Conservation (phyloP, 208 protist species). For the Leishmania gerbilli region DNA sequence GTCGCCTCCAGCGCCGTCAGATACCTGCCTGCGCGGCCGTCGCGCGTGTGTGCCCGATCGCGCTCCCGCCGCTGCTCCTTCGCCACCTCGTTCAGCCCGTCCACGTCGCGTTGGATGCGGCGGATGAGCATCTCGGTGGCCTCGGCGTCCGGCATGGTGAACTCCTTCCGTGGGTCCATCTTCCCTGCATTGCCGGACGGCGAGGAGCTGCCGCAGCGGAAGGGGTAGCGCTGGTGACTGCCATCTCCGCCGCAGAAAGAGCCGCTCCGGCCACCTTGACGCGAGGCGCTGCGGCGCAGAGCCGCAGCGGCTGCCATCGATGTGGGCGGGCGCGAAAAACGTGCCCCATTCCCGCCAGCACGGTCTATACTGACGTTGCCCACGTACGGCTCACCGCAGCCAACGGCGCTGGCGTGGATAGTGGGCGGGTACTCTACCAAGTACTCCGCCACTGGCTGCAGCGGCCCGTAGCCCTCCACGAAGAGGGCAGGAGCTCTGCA, state of each 20-base stretch:
- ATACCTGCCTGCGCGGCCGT: slow-evolving; percentile 21
- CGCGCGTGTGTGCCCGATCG: slow-evolving; percentile 19
- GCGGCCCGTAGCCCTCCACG: slow-evolving; percentile 68
- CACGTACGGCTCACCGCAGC: not conserved
- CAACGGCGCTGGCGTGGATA: slow-evolving; percentile 10
- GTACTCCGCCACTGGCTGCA: slow-evolving; percentile 31
- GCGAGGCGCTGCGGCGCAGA: slow-evolving; percentile 18
- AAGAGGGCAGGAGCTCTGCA: slow-evolving; percentile 33
- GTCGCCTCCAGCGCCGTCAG: slow-evolving; percentile 23
- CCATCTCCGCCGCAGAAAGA: not conserved
- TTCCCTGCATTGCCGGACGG: not conserved
- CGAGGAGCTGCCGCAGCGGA: not conserved
- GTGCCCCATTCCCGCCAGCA: not conserved
- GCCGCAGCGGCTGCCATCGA: slow-evolving; percentile 20
- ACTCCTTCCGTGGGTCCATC: slow-evolving; percentile 27
- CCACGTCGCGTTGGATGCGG: slow-evolving; percentile 78
- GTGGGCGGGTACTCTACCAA: slow-evolving; percentile 26
- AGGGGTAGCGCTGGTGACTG: not conserved
- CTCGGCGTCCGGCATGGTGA: slow-evolving; percentile 70
- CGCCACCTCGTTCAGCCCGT: slow-evolving; percentile 82
- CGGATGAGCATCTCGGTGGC: slow-evolving; percentile 68
- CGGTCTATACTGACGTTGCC: slow-evolving; percentile 11
- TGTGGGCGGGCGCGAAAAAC: slow-evolving; percentile 4
- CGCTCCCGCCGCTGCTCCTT: slow-evolving; percentile 70
- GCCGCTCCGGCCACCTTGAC: slow-evolving; percentile 2